Base-by-base conservation (phyloP, 257 asterid genomes). In the Nicotiana paniculata region DNA sequence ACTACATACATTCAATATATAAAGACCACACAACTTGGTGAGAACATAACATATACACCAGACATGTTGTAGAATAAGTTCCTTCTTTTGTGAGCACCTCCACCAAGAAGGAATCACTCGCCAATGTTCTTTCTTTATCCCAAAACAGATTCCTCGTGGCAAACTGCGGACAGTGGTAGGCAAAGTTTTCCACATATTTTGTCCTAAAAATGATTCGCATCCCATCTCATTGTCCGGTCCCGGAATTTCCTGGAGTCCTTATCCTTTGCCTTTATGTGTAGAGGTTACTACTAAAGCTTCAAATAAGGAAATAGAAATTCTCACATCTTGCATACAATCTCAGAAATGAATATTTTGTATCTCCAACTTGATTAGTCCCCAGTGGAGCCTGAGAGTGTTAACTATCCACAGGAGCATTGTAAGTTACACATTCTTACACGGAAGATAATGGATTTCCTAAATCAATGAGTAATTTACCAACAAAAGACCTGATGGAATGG, bases 31-130 rank as follows among this genome's bases (percentile, higher is more conserved):
- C 81, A 77, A 70, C 59, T 81, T 63, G 54, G 72, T 79, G 83
- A 59, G 53, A 12, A 48, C 59, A 59, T 77, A 33, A 21, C 24
- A 21, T 21, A 21, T 21, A 21, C 24, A 21, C 24, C 24, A 21
- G 24, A 82, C 81, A 88, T 86, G 87, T 78, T 55, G 78, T 10
- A 86, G 94, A 89, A 91, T 88, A 90, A 67, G 88, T 92, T 91
- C 93, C 86, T 7, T 43, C 2, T 82, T 87, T 87, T 85, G 85
- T 89, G 84, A 87, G 93, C 76, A 81, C 80, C 85, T 85, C 98
- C 94, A 91, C 92, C 85, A 70, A 58, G 46, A 88, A 86, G 83
- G 91, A 88, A 89, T 86, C 90, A 88, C 87, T 81, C 76, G 26
- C 43, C 69, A 80, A 68, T 86, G 84, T 82, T 88, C 91, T 86